phyloP scores from a whole-genome alignment of 768 basidiomycete species.

The Pulveroboletus ravenelii region DNA sequence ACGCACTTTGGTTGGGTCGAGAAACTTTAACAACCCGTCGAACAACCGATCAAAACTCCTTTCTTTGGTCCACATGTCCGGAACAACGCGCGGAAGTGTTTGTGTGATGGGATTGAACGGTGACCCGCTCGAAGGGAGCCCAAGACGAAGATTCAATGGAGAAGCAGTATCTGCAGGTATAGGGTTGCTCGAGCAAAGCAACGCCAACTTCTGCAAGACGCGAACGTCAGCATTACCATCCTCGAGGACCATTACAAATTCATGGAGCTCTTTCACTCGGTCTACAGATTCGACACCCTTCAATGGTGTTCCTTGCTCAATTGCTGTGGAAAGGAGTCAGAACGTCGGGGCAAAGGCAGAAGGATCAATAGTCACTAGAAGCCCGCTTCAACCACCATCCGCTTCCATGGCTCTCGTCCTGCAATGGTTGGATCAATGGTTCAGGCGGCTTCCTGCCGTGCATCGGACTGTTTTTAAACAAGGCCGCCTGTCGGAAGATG shows the following conservation, averaged over 20 bases:
- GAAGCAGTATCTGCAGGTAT: constrained; percentile 41
- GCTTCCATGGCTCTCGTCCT: constrained; percentile 62
- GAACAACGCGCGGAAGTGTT: constrained; percentile 38
- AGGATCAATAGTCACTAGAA: constrained; percentile 46
- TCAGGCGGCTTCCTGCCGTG: constrained; percentile 44
- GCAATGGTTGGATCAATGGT: constrained; percentile 66
- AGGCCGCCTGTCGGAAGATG: constrained; percentile 68
- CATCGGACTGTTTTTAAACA: constrained; percentile 79
- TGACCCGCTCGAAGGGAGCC: constrained; percentile 53
- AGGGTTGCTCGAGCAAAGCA: constrained; percentile 59
- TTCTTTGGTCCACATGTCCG: constrained; percentile 69
- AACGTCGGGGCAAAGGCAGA: background rate
- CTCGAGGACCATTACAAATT: constrained; percentile 51
- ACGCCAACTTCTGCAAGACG: constrained; percentile 61
- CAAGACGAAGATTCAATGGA: constrained; percentile 48
- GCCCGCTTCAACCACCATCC: constrained; percentile 84
- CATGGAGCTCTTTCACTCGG: constrained; percentile 46
- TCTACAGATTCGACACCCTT: constrained; percentile 38
- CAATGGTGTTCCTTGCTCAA: constrained; percentile 45
- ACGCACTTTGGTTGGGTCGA: constrained; percentile 61
- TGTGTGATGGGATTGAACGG: constrained; percentile 42
- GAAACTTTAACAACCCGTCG: constrained; percentile 55
- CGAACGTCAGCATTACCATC: constrained; percentile 46
- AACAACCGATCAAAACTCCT: constrained; percentile 69
- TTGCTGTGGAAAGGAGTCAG: constrained; percentile 20